Evolutionary conservation across 768 basidiomycete species (phyloP).

Genomic region (Pisolithus marmoratus): DNA sequence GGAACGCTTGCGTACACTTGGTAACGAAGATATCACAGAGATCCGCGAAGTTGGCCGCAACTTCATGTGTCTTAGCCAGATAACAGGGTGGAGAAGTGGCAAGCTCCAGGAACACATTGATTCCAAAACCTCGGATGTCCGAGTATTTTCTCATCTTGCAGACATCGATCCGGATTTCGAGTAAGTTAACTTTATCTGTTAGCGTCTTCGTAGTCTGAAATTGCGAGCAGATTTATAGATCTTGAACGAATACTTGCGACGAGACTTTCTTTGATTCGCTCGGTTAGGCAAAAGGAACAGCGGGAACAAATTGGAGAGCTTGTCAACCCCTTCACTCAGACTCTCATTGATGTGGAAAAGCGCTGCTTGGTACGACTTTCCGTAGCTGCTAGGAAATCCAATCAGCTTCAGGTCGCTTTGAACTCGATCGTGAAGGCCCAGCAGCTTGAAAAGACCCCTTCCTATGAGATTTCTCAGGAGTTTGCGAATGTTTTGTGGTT

Average conservation of each 20-base stretch:
- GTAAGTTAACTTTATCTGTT: constrained; percentile 38
- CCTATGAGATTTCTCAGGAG: constrained; percentile 64
- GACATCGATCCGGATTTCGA: constrained; percentile 54
- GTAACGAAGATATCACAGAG: constrained; percentile 75
- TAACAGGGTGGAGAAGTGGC: constrained; percentile 54
- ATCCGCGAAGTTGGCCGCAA: constrained; percentile 64
- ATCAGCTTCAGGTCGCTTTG: constrained; percentile 74
- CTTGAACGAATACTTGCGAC: constrained; percentile 78
- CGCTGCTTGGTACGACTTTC: constrained; percentile 67
- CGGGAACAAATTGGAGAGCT: constrained; percentile 73
- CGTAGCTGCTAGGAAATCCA: constrained; percentile 59
- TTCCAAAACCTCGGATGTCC: constrained; percentile 28
- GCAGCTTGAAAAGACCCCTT: constrained; percentile 41
- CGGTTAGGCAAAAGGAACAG: constrained; percentile 62
- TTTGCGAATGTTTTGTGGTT: constrained; percentile 89
- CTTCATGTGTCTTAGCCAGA: constrained; percentile 77
- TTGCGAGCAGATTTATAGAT: constrained; percentile 54
- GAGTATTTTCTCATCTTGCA: constrained; percentile 39
- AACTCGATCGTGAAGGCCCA: constrained; percentile 81
- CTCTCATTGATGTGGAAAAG: constrained; percentile 58
- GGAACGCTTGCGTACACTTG: constrained; percentile 54
- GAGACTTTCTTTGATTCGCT: constrained; percentile 74
- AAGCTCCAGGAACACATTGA: constrained; percentile 23
- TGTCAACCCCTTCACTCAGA: constrained; percentile 43
- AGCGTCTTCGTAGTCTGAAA: constrained; percentile 5